These are phyloP conservation scores for Suillus fuscotomentosus DNA, from an alignment of 768 basidiomycete species.

Conservation along the genomic window DNA sequence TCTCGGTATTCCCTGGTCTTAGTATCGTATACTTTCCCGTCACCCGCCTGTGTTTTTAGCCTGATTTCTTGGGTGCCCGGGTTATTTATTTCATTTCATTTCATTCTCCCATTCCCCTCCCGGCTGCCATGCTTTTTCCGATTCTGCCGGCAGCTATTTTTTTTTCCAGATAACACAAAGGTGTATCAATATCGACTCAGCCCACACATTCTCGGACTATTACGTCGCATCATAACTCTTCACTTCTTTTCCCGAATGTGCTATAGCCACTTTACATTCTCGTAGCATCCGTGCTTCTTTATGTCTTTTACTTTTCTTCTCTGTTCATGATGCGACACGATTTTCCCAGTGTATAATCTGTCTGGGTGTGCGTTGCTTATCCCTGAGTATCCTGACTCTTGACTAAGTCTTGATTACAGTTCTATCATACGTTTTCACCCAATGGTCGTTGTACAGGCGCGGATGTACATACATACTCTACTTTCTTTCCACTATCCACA, in stretches of 20 bases:
- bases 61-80: slow-evolving; percentile 14
- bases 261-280: slow-evolving; percentile 13
- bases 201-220: slow-evolving; percentile 27
- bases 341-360: slow-evolving; percentile 28
- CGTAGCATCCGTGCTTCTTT: not conserved
- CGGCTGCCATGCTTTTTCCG: not conserved
- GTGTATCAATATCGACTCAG: slow-evolving; percentile 35
- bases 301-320: slow-evolving; percentile 6
- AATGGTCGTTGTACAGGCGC: slow-evolving; percentile 1
- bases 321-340: slow-evolving; percentile 34
- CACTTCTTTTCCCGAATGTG: slow-evolving; percentile 18
- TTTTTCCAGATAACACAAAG: not conserved
- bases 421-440: slow-evolving; percentile 24
- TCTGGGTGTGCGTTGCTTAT: slow-evolving; percentile 20
- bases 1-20: slow-evolving; percentile 22
- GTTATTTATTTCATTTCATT: slow-evolving; percentile 18
- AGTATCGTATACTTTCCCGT: slow-evolving; percentile 20
- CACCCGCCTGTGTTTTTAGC: slow-evolving; percentile 27
- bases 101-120: slow-evolving; percentile 1
- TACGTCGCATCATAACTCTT: slow-evolving; percentile 31
- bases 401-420: slow-evolving; percentile 13
- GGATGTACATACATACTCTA: slow-evolving; percentile 29
- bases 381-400: not conserved
- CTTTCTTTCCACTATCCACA: slow-evolving; percentile 2
- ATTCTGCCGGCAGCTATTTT: not conserved